Evolutionary conservation across 2,329 filamentous ascomycete species (phyloP).

Genomic region (Fusarium oligoseptatum): DNA sequence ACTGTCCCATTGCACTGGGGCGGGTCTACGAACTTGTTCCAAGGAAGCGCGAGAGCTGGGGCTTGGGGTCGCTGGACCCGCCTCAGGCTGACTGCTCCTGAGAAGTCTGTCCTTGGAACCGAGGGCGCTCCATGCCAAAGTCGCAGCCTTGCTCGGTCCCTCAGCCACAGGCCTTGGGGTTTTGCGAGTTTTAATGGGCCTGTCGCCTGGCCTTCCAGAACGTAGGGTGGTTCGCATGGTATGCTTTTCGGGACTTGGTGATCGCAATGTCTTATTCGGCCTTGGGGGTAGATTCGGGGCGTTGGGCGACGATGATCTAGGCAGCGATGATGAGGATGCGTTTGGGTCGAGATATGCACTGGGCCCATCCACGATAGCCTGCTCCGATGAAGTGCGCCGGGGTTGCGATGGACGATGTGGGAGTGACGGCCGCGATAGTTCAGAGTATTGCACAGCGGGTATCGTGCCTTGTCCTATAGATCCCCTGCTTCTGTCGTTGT

Average conservation of each 20-base stretch:
- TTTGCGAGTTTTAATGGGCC: conserved; percentile 56
- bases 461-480: conserved; percentile 87
- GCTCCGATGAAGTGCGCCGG: conserved; percentile 66
- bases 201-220: conserved; percentile 61
- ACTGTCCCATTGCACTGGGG: conserved; percentile 65
- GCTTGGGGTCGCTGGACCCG: conserved; percentile 33
- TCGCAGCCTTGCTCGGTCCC: conserved; percentile 73
- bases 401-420: conserved; percentile 70
- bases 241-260: conserved; percentile 71
- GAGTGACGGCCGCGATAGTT: conserved; percentile 78
- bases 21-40: conserved; percentile 52
- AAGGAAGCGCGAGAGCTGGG: conserved; percentile 43
- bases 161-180: conserved; percentile 60
- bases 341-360: conserved; percentile 34
- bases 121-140: conserved; percentile 70
- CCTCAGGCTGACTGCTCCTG: conserved; percentile 45
- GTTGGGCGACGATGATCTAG: conserved; percentile 51
- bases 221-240: conserved; percentile 73
- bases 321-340: conserved; percentile 34
- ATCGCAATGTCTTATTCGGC: conserved; percentile 58
- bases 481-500: conserved; percentile 56
- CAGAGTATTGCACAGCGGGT: conserved; percentile 82
- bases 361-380: conserved; percentile 55
- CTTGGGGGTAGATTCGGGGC: conserved; percentile 44
- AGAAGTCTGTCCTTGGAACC: conserved; percentile 55